Base-by-base conservation (phyloP, 257 asterid genomes). In the Thymus quinquecostatus region DNA sequence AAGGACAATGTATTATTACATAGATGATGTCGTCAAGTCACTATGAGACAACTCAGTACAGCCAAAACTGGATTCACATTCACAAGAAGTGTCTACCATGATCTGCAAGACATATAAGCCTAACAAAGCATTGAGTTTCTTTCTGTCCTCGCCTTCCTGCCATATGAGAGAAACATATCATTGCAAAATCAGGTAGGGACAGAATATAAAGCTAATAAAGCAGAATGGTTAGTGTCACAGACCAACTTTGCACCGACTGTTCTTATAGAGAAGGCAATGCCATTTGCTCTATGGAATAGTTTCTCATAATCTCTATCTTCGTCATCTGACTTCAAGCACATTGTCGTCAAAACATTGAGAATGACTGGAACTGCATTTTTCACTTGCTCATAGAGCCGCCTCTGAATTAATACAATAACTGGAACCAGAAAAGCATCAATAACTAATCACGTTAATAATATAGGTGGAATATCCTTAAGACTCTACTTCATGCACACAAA, bases 31-130 rank as follows among this genome's bases (percentile, higher is more conserved):
- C 68, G 63, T 36, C 62, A 56, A 70, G 73, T 67, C 72, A 62
- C 54, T 43, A 41, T 4, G 51, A 60, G 13, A 73, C 50, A 69
- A 58, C 72, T 54, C 44, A 69, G 71, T 67, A 75, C 64, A 77
- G 66, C 79, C 68, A 74, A 70, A 83, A 74, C 75, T 73, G 58
- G 75, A 54, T 61, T 76, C 72, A 64, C 71, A 60, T 68, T 62
- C 45, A 66, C 75, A 70, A 85, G 80, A 82, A 76, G 65, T 77
- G 59, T 75, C 80, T 79, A 91, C 98, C 97, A 88, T 84, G 82
- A 87, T 80, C 80, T 94, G 92, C 92, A 89, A 80, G 85, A 88
- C 78, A 76, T 77, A 88, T 71, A 94, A 83, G 88, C 97, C 87
- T 69, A 89, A 83, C 65, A 94, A 69, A 80, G 99, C 95, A 58